A percentile compares a stretch with the other conserved stretches of the same genome.
Evolutionary conservation across 371 early-diverging fungal species (phyloP).

Genomic region (Rhizopus sp.): DNA sequence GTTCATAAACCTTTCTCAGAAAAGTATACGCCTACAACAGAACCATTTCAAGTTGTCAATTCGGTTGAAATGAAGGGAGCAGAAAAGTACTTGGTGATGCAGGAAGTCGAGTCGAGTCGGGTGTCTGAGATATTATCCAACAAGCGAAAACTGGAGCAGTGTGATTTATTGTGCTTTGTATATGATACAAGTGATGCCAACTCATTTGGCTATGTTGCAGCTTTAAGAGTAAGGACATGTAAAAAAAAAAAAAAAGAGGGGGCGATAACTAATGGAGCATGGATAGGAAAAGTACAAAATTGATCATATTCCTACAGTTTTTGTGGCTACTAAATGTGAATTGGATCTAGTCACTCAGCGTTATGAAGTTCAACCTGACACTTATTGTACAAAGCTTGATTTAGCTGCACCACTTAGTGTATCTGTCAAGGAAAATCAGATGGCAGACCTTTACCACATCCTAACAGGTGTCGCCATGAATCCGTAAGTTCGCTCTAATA

Average conservation of each 20-base stretch:
- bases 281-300: conserved; percentile 77
- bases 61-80: conserved; percentile 92
- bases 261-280: neutral
- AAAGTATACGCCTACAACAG: conserved; percentile 75
- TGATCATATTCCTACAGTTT: conserved; percentile 83
- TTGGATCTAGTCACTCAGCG: conserved; percentile 81
- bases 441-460: conserved; percentile 86
- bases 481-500: conserved; percentile 55
- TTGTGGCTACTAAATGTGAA: conserved; percentile 95
- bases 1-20: conserved; percentile 79
- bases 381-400: conserved; percentile 85
- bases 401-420: conserved; percentile 87
- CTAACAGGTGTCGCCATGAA: conserved; percentile 87
- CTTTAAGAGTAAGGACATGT: conserved; percentile 66
- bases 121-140: conserved; percentile 80
- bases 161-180: conserved; percentile 91
- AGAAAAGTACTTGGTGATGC: conserved; percentile 94
- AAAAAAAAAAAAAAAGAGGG: neutral
- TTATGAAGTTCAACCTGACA: conserved; percentile 83
- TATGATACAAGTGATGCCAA: conserved; percentile 93
- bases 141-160: conserved; percentile 77
- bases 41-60: conserved; percentile 84
- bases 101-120: conserved; percentile 82
- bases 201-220: conserved; percentile 90
- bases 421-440: conserved; percentile 81